Base-by-base conservation (phyloP, 306 rosid genomes). In the Prunus persica region DNA sequence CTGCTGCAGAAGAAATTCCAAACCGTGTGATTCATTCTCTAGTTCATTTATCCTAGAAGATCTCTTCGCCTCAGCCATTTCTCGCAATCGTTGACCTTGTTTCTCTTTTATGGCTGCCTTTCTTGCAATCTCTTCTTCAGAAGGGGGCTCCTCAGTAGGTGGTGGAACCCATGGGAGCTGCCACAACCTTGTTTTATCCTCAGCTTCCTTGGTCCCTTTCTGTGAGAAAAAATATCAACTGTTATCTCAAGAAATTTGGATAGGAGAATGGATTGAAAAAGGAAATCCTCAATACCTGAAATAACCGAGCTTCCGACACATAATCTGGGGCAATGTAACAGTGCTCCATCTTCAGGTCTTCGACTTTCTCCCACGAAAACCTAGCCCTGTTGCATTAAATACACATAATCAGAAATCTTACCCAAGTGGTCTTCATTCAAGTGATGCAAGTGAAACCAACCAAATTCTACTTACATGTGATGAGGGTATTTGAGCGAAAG, bases 91-190 rank as follows among this genome's bases (percentile, higher is more conserved):
- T 84, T 95, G 99, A 78, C 99, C 96, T 79, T 89, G 97, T 83
- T 78, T 95, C 87, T 95, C 97, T 82, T 77, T 92, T 72, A 89
- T 90, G 72, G 99, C 97, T 67, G 96, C 99, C 93, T 95, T 95
- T 91, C 97, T 88, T 50, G 99, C 99, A 78, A 95, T 82, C 88
- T 92, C 96, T 84, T 92, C 99, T 81, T 89, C 97, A 9, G 97
- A 95, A 83, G 99, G 99, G 72, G 90, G 97, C 84, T 84, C 97
- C 89, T 92, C 97, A 58, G 54, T 82, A 25, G 99, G 99, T 43
- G 97, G 99, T 13, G 97, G 97, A 80, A 89, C 84, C 97, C 99
- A 95, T 43, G 97, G 99, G 67, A 92, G 97, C 86, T 95, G 99
- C 97, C 99, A 95, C 41, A 80, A 82, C 89, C 96, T 92, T 72